These are phyloP conservation scores for Nitzschia sp. DNA, from an alignment of 108 stramenopile species.

Conservation along the genomic window DNA sequence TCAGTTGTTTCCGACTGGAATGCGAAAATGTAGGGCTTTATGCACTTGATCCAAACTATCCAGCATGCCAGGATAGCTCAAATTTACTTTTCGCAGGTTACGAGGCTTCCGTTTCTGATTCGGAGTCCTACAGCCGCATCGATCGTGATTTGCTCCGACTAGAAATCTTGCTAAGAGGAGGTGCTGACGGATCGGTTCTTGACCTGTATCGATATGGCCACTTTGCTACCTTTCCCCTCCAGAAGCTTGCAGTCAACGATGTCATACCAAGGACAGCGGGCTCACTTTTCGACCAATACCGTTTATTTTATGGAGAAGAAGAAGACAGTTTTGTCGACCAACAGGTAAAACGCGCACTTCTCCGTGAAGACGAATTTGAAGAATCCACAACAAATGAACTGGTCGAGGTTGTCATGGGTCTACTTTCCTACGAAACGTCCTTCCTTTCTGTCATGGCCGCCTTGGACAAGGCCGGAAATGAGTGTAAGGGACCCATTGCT, in stretches of 20 bases:
- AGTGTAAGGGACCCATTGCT: neutral
- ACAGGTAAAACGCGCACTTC: constrained; percentile 25
- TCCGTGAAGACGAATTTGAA: constrained; percentile 2
- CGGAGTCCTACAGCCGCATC: constrained; percentile 20
- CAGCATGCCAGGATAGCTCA: neutral
- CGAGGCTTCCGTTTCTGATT: neutral
- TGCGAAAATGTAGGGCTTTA: constrained; percentile 55
- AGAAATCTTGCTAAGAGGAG: constrained; percentile 29
- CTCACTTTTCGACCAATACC: neutral
- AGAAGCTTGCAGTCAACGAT: constrained; percentile 32
- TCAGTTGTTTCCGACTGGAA: constrained; percentile 46
- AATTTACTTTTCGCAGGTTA: neutral
- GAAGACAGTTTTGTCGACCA: constrained; percentile 18
- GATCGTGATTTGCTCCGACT: constrained; percentile 60
- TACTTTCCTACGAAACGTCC: constrained; percentile 30
- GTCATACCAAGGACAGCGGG: constrained; percentile 6
- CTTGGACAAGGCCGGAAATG: constrained; percentile 12
- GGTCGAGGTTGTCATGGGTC: constrained; percentile 13
- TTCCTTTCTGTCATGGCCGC: constrained; percentile 23
- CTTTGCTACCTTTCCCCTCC: constrained; percentile 30
- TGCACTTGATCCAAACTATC: neutral
- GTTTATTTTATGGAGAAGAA: neutral
- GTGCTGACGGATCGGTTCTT: constrained; percentile 36
- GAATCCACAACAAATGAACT: constrained; percentile 26
- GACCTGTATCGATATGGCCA: constrained; percentile 56